phyloP scores from a whole-genome alignment of 1,284 basidiomycete genomes.

The Leccinum huronense region DNA sequence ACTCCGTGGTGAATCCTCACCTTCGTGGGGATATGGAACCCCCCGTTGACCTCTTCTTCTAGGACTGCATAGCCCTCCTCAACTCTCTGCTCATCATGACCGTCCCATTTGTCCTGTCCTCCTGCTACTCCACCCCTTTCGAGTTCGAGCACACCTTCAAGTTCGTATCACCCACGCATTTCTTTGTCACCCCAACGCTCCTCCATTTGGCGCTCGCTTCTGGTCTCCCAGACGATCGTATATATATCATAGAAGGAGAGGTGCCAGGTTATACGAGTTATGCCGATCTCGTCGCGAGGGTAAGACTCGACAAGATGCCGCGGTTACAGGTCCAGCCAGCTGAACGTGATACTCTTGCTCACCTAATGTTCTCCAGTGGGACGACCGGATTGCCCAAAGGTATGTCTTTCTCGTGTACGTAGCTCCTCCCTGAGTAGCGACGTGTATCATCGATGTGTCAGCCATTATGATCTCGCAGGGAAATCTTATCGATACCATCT shows the following conservation, averaged over 20 bases:
- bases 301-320: slow-evolving; percentile 39
- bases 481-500: slow-evolving; percentile 54
- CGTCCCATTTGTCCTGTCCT: slow-evolving; percentile 61
- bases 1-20: slow-evolving; percentile 50
- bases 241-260: slow-evolving; percentile 54
- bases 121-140: slow-evolving; percentile 62
- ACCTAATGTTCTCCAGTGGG: slow-evolving; percentile 74
- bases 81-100: slow-evolving; percentile 57
- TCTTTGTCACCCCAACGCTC: slow-evolving; percentile 61
- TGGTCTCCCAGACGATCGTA: slow-evolving; percentile 49
- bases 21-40: too few species aligned
- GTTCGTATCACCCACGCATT: slow-evolving; percentile 51
- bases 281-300: slow-evolving; percentile 45
- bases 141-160: slow-evolving; percentile 61
- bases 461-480: slow-evolving; percentile 76
- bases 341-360: slow-evolving; percentile 59
- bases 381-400: slow-evolving; percentile 77
- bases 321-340: slow-evolving; percentile 47
- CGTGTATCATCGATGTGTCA: slow-evolving; percentile 27
- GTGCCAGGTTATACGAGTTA: slow-evolving; percentile 44
- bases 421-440: slow-evolving; percentile 2
- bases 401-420: slow-evolving; percentile 24
- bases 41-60: background rate
- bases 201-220: slow-evolving; percentile 50
- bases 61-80: slow-evolving; percentile 64